phyloP scores from a whole-genome alignment of 352 stramenopile species.

The Pythium pyrilobum region DNA sequence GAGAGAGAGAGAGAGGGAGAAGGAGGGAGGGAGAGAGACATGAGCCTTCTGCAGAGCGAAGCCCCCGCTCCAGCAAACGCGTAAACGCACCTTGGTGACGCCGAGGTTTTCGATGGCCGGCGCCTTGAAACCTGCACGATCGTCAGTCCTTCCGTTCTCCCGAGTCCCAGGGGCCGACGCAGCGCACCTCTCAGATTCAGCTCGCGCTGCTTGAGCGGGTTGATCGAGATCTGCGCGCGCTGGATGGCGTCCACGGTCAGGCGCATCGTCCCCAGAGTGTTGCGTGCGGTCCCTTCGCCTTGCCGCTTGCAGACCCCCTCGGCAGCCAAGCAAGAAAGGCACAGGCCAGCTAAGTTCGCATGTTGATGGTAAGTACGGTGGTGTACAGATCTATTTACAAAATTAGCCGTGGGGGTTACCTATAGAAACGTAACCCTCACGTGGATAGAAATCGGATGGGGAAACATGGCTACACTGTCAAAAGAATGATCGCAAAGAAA shows the following conservation, averaged over 20 bases:
- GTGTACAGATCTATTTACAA: slow-evolving; percentile 18
- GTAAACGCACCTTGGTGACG: slow-evolving; percentile 72
- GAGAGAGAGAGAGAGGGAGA: too few relatives aligned
- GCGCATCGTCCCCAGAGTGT: slow-evolving; percentile 44
- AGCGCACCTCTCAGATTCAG: slow-evolving; percentile 85
- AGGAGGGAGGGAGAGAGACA: too few relatives aligned
- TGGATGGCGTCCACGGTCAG: slow-evolving; percentile 87
- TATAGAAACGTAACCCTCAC: too few relatives aligned
- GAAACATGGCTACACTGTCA: too few relatives aligned
- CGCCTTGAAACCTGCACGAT: slow-evolving; percentile 78
- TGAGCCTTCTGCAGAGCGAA: too few relatives aligned
- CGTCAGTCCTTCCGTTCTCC: slow-evolving; percentile 21
- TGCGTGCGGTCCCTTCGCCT: not conserved
- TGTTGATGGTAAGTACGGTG: slow-evolving; percentile 3
- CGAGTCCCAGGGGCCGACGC: not conserved
- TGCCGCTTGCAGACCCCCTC: not conserved
- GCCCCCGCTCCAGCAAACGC: too few relatives aligned
- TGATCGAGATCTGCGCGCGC: slow-evolving; percentile 86
- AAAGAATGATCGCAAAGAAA: too few relatives aligned
- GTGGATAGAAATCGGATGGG: too few relatives aligned
- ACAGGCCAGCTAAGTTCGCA: slow-evolving; percentile 15
- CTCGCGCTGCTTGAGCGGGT: slow-evolving; percentile 90
- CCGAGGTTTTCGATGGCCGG: slow-evolving; percentile 91
- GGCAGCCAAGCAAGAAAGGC: slow-evolving; percentile 8
- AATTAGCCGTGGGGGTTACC: slow-evolving; percentile 16